Evolutionary conservation across 805 yeast species (phyloP), one percentile per base, ranked within the genome.

Genomic region (Candida nonsorbophila): DNA sequence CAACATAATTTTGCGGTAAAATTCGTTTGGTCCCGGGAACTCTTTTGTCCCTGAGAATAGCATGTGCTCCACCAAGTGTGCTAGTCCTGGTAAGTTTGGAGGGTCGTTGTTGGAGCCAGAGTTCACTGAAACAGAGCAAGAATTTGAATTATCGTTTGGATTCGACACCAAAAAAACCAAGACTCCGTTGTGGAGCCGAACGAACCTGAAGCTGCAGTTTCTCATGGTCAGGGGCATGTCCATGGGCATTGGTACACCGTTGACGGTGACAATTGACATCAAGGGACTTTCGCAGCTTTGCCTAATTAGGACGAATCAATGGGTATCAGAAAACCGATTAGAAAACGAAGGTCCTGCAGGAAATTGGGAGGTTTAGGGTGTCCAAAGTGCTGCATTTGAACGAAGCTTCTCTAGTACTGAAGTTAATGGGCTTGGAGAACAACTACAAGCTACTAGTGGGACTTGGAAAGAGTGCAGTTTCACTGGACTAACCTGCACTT

Each of bases 81-180:
- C 97, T 20, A 90, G 48, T 0, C 98, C 98, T 0, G 77, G 77
- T 1, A 81, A 42, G 4, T 67, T 68, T 5, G 58, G 62, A 1
- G 94, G 90, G 41, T 90, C 97, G 26, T 77, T 67, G 45, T 77
- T 79, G 2, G 95, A 78, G 6, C 98, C 98, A 0, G 84, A 64
- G 3, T 79, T 79, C 2, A 87, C 85, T 21, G 84, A 73, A 5
- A 90, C 44, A 1, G 94, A 77, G 12, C 84, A 79, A 0, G 92
- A 70, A 3, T 83, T 79, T 9, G 67, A 42, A 24, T 74, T 77
- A 10, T 76, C 72, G 0, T 76, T 57, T 1, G 88, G 79, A 44
- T 90, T 96, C 2, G 87, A 84, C 10, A 92, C 71, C 15, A 92
- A 48, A 2, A 90, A 58, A 0, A 76, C 74, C 20, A 69, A 55